A percentile compares a stretch with the other conserved stretches of the same genome.
phyloP scores from a whole-genome alignment of 495 filamentous ascomycete species.

The Lindgomyces ingoldianus region DNA sequence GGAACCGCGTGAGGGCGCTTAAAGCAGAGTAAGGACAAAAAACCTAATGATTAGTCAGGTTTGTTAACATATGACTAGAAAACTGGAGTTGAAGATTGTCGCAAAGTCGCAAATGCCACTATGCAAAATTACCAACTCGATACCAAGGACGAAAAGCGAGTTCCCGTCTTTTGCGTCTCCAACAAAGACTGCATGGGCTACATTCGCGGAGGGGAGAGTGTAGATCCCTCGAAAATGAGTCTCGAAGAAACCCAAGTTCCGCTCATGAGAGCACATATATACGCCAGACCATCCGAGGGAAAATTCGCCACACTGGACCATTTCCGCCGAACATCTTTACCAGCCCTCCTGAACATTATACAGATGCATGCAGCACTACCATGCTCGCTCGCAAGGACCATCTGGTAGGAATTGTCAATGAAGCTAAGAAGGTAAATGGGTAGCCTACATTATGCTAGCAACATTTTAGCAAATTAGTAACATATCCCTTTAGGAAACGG shows the following conservation, averaged over 20 bases:
- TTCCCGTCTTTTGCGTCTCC: not conserved
- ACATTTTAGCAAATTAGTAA: not conserved
- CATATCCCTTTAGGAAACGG: not conserved
- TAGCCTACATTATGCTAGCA: not conserved
- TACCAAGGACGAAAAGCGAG: not conserved
- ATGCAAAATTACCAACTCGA: not conserved
- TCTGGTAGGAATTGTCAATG: not conserved
- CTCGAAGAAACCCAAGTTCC: not conserved
- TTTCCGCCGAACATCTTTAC: not conserved
- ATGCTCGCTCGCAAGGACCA: constrained; percentile 5
- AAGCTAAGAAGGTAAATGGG: constrained; percentile 1
- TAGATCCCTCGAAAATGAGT: not conserved
- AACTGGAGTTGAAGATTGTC: not conserved
- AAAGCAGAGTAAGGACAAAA: not conserved
- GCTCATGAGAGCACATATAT: not conserved
- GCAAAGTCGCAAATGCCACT: not conserved
- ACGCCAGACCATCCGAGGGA: not conserved
- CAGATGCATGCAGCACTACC: not conserved
- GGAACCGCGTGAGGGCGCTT: not conserved
- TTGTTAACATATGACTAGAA: not conserved
- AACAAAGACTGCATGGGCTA: not conserved
- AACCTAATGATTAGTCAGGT: not conserved
- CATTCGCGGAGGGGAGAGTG: not conserved
- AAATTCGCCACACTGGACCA: constrained; percentile 7
- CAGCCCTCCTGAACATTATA: not conserved